Evolutionary conservation across 306 rosid species (phyloP), one percentile per base, ranked within the genome.

Genomic region (Canavalia ensiformis): DNA sequence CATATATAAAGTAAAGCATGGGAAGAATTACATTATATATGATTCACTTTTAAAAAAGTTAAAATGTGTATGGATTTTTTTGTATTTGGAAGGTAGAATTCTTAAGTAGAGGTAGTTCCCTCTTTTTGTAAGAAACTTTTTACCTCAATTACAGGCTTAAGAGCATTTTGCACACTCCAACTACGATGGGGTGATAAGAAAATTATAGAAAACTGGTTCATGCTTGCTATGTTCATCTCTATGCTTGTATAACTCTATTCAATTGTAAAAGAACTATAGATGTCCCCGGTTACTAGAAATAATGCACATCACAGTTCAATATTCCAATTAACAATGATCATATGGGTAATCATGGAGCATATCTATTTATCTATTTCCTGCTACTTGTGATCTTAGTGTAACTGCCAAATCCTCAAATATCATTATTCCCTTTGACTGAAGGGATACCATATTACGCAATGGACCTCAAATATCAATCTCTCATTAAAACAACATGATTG

Each of bases 391-490:
- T 70, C 54, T 49, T 52, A 68, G 39, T 50, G 7, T 63, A 54
- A 46, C 63, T 37, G 49, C 34, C 37, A 3, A 2, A 4, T 13
- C 57, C 66, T 67, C 57, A 60, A 57, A 50, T 74, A 50, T 46
- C 50, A 54, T 33, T 47, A 9, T 49, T 30, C 46, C 57, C 18
- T 12, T 72, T 51, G 52, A 4, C 34, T 42, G 8, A 55, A 29
- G 75, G 76, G 89, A 18, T 18, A 50, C 79, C 81, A 78, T 72
- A 13, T 75, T 35, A 35, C 25, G 25, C 25, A 18, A 18, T 18
- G 25, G 25, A 18, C 25, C 25, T 18, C 25, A 18, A 18, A 18
- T 18, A 18, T 25, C 29, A 54, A 4, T 54, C 28, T 7, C 59
- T 54, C 59, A 54, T 54, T 54, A 54, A 25, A 5, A 18, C 3